Base-by-base conservation (phyloP, 495 filamentous ascomycete species). In the Aspergillus cristatus region DNA sequence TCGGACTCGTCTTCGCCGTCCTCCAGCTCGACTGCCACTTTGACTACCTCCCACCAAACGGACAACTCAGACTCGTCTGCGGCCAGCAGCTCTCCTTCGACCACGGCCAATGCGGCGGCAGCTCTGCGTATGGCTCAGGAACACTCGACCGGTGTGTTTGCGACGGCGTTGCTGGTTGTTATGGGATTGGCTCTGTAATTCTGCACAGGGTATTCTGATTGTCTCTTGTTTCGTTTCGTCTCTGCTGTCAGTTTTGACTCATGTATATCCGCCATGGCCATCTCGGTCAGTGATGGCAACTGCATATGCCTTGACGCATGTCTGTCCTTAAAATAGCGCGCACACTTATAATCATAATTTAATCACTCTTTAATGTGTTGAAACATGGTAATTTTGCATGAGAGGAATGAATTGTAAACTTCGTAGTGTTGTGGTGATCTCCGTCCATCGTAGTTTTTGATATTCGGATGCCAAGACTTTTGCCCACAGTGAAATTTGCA, bases 81-180 rank as follows among this genome's bases (percentile, higher is more conserved):
- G 13, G 31, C 42, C 34, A 50, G 57, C 13, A 59, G 55, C 20
- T 55, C 42, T 16, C 40, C 40, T 26, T 37, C 49, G 16, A 45
- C 54, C 18, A 43, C 53, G 14, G 48, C 50, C 41, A 64, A 60
- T 28, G 65, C 56, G 17, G 67, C 62, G 6, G 58, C 46, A 13
- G 32, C 46, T 22, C 63, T 42, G 47, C n/a, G 48, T 33, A 14
- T 74, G 32, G 59, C 56, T 11, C 59, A 63, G 53, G 63, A 66
- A 13, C 69, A 68, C 49, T 72, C 71, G 17, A 71, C 70, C 37
- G 63, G 65, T 38, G 29, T 71, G 29, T 49, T 78, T 41, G 71
- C 64, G 14, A 65, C 57, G 31, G 65, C 57, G 38, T 41, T 75
- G 47, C 51, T 72, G 32, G 53, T 67, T 32, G 54, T 68, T 32